phyloP scores from a whole-genome alignment of 345 rosid species.

The Crucihimalaya himalaica region DNA sequence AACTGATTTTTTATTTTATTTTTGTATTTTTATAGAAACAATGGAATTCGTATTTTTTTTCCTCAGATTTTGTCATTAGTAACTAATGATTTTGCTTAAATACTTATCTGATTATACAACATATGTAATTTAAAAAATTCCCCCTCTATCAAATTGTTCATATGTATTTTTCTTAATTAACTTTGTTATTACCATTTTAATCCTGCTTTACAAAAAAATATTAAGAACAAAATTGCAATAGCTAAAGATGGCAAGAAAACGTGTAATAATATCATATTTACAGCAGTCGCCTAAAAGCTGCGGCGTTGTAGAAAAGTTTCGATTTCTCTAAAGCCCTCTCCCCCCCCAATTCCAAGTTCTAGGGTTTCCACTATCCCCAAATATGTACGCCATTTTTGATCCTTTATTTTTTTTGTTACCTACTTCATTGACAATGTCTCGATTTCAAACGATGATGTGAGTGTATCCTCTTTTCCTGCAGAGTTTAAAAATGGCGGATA shows the following conservation, averaged over 20 bases:
- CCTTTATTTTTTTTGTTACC: not conserved
- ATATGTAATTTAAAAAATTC: not conserved
- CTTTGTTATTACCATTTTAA: not conserved
- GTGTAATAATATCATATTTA: not conserved
- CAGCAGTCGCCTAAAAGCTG: constrained; percentile 1
- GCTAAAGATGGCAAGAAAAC: not conserved
- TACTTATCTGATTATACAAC: too few species aligned
- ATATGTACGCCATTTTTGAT: not conserved
- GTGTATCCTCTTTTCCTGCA: not conserved
- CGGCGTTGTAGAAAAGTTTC: not conserved
- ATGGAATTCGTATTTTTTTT: too few species aligned
- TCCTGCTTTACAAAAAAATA: not conserved
- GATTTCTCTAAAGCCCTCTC: constrained; percentile 6
- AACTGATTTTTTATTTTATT: too few species aligned
- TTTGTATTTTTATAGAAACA: too few species aligned
- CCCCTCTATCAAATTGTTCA: not conserved
- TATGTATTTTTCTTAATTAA: not conserved
- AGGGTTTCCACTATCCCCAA: constrained; percentile 12
- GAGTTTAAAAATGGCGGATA: constrained; percentile 50
- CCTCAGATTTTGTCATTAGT: too few species aligned
- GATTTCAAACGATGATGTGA: not conserved
- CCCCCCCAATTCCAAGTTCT: constrained; percentile 4
- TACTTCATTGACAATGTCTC: too few species aligned
- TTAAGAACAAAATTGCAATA: too few species aligned
- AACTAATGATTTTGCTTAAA: too few species aligned